Conservation (phyloP, 176 grass and related monocot species). For the Puya raimondii region DNA sequence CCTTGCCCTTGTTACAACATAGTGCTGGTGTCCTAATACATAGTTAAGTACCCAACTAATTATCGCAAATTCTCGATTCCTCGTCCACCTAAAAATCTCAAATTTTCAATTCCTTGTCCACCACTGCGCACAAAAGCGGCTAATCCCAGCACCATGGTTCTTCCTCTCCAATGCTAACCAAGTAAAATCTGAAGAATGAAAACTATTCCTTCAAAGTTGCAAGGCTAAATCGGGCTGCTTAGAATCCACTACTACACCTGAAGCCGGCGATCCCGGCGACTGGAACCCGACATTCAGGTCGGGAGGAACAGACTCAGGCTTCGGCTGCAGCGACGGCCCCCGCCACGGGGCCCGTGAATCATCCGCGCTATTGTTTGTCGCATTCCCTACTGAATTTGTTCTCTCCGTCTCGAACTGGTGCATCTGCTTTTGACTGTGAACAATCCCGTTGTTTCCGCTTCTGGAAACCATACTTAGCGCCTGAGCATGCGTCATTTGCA, state of each 20-base stretch:
- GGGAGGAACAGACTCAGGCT: constrained; percentile 14
- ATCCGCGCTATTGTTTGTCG: background rate
- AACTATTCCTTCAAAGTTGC: constrained; percentile 34
- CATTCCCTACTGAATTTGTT: background rate
- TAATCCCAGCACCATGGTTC: constrained; percentile 1
- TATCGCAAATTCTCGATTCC: no score
- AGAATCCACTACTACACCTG: constrained; percentile 8
- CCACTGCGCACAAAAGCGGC: background rate
- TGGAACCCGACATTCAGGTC: constrained; percentile 32
- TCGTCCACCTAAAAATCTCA: no score
- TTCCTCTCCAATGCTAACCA: constrained; percentile 10
- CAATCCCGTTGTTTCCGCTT: constrained; percentile 1
- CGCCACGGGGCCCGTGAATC: background rate
- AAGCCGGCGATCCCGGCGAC: constrained; percentile 18
- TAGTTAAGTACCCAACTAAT: no score
- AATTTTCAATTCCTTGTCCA: no score
- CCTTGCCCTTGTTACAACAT: no score
- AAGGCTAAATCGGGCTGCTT: constrained; percentile 36
- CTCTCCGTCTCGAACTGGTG: background rate
- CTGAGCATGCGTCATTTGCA: constrained; percentile 25
- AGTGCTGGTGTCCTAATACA: no score
- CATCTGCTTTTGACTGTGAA: constrained; percentile 2
- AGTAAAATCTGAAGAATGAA: constrained; percentile 22
- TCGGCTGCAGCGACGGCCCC: background rate
- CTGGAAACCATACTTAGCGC: constrained; percentile 15